Base-by-base conservation (phyloP, 192 early-diverging fungal genomes). In the Anaeromyces robustus region DNA sequence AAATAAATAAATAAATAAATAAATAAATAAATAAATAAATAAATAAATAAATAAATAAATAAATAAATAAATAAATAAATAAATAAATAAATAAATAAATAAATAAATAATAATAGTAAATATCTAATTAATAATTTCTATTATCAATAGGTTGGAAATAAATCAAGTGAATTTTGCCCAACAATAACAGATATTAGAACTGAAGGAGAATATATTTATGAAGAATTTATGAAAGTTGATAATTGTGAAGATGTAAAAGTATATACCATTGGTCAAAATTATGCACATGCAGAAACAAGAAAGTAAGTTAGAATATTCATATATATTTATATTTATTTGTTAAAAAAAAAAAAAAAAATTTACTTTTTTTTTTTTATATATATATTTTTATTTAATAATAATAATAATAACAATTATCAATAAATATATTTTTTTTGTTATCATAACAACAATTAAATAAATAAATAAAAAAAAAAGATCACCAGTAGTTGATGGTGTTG, bases 161-260 rank as follows among this genome's bases (percentile, higher is more conserved):
- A 97, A 83, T 96, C 96, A 6, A 95, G 93, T 83, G 95, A 97
- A 82, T 97, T 92, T 39, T 39, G 80, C 92, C 79, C 87, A 92
- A 19, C 90, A 92, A 22, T 94, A 4, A 86, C 84, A 30, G 81
- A 85, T 16, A 89, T 96, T 31, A 90, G 96, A 34, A 88, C 82
- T 2, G 90, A 94, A 11, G 94, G 92, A 11, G 78, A 78, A 12
- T 99, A 90, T 79, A 91, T 99, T 78, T 99, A 99, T 83, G 97
- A 99, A 84, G 90, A 96, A 85, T 97, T 99, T 80, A 92, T 99
- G 89, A 88, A 89, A 78, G 95, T 96, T 13, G 95, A 97, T 83
- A 96, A 96, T 86, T 93, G 94, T 12, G 97, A 97, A 81, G 97
- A 99, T 84, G 94, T 99, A 83, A 99, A 99, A 85, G 93, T 97